Percentiles rank a stretch among this genome's conserved stretches.
Evolutionary conservation across 2,329 filamentous ascomycete genomes (phyloP).

Genomic region (Cladophialophora carrionii): DNA sequence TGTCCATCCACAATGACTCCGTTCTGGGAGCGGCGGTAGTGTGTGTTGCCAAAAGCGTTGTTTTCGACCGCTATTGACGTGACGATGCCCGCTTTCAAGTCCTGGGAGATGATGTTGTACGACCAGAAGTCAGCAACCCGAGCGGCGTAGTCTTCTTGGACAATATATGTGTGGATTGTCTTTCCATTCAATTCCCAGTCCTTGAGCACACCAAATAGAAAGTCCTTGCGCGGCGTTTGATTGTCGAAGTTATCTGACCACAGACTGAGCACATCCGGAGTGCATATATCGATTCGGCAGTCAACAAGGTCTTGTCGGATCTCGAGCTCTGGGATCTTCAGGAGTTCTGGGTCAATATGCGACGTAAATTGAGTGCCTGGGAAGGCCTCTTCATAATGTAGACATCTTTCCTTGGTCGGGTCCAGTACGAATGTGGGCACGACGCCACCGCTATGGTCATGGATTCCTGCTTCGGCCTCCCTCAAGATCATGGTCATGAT

Average conservation of each 20-base stretch:
- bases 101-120: conserved; percentile 85
- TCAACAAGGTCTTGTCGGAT: conserved; percentile 87
- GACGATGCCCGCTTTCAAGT: conserved; percentile 47
- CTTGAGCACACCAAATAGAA: conserved; percentile 88
- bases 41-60: conserved; percentile 76
- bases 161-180: conserved; percentile 88
- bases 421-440: conserved; percentile 87
- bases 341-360: conserved; percentile 76
- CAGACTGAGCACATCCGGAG: conserved; percentile 87
- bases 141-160: conserved; percentile 81
- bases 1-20: conserved; percentile 52
- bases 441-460: conserved; percentile 74
- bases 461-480: conserved; percentile 72
- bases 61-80: conserved; percentile 36
- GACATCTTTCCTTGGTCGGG: conserved; percentile 73
- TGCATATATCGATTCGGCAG: conserved; percentile 95
- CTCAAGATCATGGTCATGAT: conserved; percentile 97
- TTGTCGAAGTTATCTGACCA: conserved; percentile 99
- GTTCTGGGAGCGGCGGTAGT: conserved; percentile 72
- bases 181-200: conserved; percentile 97
- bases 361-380: conserved; percentile 45
- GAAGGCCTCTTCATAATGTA: conserved; percentile 91
- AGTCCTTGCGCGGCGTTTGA: conserved; percentile 83
- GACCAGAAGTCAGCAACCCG: conserved; percentile 82
- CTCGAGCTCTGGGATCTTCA: conserved; percentile 76